Percentiles rank a stretch among this genome's conserved stretches.
Evolutionary conservation across 139 green algal species (phyloP).

Genomic region (Chlorella sp.): DNA sequence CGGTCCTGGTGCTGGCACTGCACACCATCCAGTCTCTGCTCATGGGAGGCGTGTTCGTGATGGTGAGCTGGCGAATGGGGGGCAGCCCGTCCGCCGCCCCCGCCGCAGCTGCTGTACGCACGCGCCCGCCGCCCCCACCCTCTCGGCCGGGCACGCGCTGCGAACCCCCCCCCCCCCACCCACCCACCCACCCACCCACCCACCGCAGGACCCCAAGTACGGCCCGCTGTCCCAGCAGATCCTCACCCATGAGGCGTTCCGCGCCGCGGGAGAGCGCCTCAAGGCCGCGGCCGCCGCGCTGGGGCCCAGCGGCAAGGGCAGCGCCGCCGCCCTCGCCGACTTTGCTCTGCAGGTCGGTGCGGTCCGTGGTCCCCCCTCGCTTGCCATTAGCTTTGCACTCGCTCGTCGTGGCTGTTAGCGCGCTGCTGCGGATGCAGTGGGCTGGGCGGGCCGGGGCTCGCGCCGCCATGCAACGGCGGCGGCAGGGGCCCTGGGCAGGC

Average conservation of each 20-base stretch:
- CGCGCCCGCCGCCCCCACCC: too few species aligned
- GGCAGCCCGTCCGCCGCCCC: not conserved
- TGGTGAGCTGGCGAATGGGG: not conserved
- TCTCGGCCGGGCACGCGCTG: too few species aligned
- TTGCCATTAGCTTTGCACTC: too few species aligned
- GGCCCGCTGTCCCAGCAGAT: conserved; percentile 36
- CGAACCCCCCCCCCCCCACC: too few species aligned
- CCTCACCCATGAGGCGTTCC: conserved; percentile 29
- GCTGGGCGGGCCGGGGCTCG: not conserved
- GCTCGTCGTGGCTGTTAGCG: not conserved
- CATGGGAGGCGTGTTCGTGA: conserved; percentile 14
- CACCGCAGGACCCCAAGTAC: conserved; percentile 54
- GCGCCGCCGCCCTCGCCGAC: conserved; percentile 10
- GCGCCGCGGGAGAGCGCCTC: not conserved
- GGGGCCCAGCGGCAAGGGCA: not conserved
- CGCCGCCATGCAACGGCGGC: too few species aligned
- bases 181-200: too few species aligned
- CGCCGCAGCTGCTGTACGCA: not conserved
- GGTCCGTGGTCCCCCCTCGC: too few species aligned
- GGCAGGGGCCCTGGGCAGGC: too few species aligned
- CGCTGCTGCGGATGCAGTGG: not conserved
- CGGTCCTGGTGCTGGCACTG: conserved; percentile 14
- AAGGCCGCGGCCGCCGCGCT: conserved; percentile 12
- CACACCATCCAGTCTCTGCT: conserved; percentile 10
- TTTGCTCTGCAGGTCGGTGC: conserved; percentile 11